Base-by-base conservation (phyloP, 75 land plant species). In the Pinus tabuliformis region DNA sequence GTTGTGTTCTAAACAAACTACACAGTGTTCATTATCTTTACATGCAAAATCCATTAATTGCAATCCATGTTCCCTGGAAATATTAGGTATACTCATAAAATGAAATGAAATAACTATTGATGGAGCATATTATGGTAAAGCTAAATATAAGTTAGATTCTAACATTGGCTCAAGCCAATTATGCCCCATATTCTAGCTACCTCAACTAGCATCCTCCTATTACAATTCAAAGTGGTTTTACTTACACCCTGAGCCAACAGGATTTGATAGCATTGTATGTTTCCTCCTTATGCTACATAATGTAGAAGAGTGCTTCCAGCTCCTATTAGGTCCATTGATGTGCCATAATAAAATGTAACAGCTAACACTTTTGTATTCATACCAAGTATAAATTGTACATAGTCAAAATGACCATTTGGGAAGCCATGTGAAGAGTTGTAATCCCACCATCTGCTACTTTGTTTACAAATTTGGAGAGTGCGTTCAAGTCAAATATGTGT, bases 1-100 rank as follows among this genome's bases (percentile, higher is more conserved):
- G 33, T 82, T 75, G 64, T 80, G 82, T 82, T 93, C 96, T 45
- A 93, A 75, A 77, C 96, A 93, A 76, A 93, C 91, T 70, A 86
- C 91, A 83, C 93, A 93, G 17, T 36, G 76, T 45, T 93, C 91
- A 63, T 56, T 62, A 11, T 87, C 90, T 80, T 89, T 88, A 63
- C 86, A 76, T 62, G 83, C 16, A 20, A 82, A 54, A 59, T 76
- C 39, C 22, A 77, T 75, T 24, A 79, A 76, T 70, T 82, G 84
- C 76, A 91, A 78, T 54, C 91, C 91, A 72, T 33, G 79, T 17
- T 93, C 91, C 63, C 91, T 91, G 3, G 5, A 3, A 37, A 5
- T 37, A 37, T 37, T 37, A 5, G 60, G 57, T 39, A 79, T 79
- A 76, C 80, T 71, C 80, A 79, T 79, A 33, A 79, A 39, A 28